These are phyloP conservation scores for Populus ilicifolia DNA, from an alignment of 345 rosid species.

Conservation along the genomic window DNA sequence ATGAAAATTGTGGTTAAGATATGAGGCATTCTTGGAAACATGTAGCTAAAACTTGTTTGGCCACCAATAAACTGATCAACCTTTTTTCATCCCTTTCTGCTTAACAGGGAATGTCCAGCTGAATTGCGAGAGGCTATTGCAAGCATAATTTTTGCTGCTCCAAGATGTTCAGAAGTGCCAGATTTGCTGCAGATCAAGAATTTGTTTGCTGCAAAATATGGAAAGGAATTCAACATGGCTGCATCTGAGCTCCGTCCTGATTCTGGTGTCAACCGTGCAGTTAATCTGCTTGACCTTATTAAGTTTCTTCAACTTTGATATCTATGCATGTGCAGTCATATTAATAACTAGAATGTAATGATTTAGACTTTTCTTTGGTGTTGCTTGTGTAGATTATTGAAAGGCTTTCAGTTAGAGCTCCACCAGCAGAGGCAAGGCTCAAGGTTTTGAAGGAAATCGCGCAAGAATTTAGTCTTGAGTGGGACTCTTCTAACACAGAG, in stretches of 20 bases:
- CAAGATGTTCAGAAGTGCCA: constrained; percentile 93
- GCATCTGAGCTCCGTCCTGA: constrained; percentile 89
- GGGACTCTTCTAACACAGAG: constrained; percentile 88
- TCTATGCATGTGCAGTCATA: neutral
- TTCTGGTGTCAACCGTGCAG: constrained; percentile 88
- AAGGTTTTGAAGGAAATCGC: constrained; percentile 81
- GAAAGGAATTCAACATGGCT: constrained; percentile 71
- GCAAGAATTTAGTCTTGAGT: constrained; percentile 54
- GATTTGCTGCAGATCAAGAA: constrained; percentile 81
- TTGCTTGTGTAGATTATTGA: constrained; percentile 60
- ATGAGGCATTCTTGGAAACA: too few relatives aligned
- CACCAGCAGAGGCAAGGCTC: constrained; percentile 66
- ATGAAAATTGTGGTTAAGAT: too few relatives aligned
- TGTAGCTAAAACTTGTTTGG: neutral
- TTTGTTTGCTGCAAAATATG: constrained; percentile 73
- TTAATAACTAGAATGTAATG: constrained; percentile 9
- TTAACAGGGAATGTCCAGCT: constrained; percentile 75
- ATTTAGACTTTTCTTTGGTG: constrained; percentile 2
- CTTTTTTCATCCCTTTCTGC: neutral
- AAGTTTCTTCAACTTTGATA: constrained; percentile 1
- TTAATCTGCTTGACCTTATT: constrained; percentile 38
- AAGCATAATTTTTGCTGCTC: constrained; percentile 87
- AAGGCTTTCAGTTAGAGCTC: constrained; percentile 77
- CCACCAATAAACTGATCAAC: neutral
- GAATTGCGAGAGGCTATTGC: constrained; percentile 90